A percentile compares a stretch with the other conserved stretches of the same genome.
phyloP scores from a whole-genome alignment of 352 stramenopile genomes.

The Phytophthora colocasiae region DNA sequence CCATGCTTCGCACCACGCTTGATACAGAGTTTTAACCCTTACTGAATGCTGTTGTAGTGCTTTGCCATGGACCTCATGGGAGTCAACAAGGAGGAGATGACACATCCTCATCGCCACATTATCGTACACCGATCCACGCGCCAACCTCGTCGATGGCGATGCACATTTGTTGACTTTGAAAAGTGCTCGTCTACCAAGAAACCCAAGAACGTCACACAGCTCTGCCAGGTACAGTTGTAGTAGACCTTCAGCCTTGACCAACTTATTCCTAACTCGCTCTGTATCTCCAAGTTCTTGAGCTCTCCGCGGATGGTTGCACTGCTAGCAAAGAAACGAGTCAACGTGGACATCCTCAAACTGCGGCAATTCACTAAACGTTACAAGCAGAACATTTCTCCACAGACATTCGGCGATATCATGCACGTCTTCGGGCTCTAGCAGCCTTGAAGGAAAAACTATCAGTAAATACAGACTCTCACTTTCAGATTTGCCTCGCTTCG shows the following conservation, averaged over 20 bases:
- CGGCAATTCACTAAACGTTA: slow-evolving; percentile 72
- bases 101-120: slow-evolving; percentile 77
- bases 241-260: too few species aligned
- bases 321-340: slow-evolving; percentile 51
- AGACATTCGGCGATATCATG: slow-evolving; percentile 53
- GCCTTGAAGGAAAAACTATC: slow-evolving; percentile 17
- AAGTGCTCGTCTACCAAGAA: slow-evolving; percentile 72
- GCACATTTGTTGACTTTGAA: slow-evolving; percentile 84
- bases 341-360: slow-evolving; percentile 47
- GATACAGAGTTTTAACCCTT: not conserved
- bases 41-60: slow-evolving; percentile 40
- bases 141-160: slow-evolving; percentile 40
- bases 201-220: slow-evolving; percentile 81
- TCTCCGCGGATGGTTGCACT: slow-evolving; percentile 67
- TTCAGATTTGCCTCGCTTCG: slow-evolving; percentile 17
- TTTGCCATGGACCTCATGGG: slow-evolving; percentile 77
- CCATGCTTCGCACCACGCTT: not conserved
- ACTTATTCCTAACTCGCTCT: too few species aligned
- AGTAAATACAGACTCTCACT: slow-evolving; percentile 13
- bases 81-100: slow-evolving; percentile 88
- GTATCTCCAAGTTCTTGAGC: slow-evolving; percentile 57
- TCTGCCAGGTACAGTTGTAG: slow-evolving; percentile 58
- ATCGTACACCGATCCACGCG: slow-evolving; percentile 46
- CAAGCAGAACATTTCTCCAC: slow-evolving; percentile 55
- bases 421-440: slow-evolving; percentile 43